Base-by-base conservation (phyloP, 208 protist species). In the Wallacemonas collosoma region DNA sequence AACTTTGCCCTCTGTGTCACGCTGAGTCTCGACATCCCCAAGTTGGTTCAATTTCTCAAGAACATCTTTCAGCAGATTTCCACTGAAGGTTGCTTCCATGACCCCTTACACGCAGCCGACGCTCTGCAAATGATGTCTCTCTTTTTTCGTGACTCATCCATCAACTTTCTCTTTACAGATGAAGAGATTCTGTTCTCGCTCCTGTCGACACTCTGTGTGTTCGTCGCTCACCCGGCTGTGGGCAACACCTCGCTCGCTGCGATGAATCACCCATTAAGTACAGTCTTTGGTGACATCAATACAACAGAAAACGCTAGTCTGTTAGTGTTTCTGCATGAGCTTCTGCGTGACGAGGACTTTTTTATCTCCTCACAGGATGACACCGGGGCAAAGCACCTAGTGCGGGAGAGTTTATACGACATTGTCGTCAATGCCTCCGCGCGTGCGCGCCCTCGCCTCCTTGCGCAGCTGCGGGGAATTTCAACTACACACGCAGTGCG, bases 121-220 rank as follows among this genome's bases (percentile, higher is more conserved):
- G 85, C 88, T 26, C 61, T 93, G 53, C 93, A 97, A 74, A 95
- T 93, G 84, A 62, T 92, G 40, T 95, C 82, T 8, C 72, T 96
- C 6, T 93, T 95, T 47, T 83, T 97, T 36, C 68, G 90, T 8
- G 87, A 93, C 41, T 84, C 85, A 9, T 78, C 81, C 39, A 77
- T 90, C 41, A 89, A 86, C 51, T 82, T 87, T 45, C 71, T 95
- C 36, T 97, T 95, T 63, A 89, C 87, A 0, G 86, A 95, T 43
- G 84, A 97, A 43, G 93, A 98, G 41, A 81, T 95, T 17, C 77
- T 97, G n/a, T 71, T 88, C 11, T 79, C 75, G 39, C 81, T 98
- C 62, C 71, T 98, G 12, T 76, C 89, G 4, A 83, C 86, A 11
- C 77, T 97, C 15, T 73, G 75, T 26, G 41, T 95, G 38, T 89